Conservation (phyloP, 129 eudicot genomes). For the Calendula officinalis region DNA sequence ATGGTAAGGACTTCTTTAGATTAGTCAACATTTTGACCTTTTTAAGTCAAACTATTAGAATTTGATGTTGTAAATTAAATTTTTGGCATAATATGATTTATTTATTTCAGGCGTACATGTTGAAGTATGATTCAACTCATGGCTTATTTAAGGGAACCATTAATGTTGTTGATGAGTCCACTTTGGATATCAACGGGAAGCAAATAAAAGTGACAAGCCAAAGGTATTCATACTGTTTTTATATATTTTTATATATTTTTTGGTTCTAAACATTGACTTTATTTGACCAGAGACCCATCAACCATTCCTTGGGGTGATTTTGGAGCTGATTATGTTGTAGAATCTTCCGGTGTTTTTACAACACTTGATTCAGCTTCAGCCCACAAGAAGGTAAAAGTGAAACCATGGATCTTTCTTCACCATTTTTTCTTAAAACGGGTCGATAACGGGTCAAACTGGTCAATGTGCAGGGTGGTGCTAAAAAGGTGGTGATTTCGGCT, state of each 20-base stretch:
- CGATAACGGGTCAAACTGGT: too few species aligned
- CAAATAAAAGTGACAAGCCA: slow-evolving; percentile 76
- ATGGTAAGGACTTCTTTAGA: slow-evolving; percentile 52
- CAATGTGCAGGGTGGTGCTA: slow-evolving; percentile 82
- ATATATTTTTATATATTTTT: background rate
- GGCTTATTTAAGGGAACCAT: slow-evolving; percentile 78
- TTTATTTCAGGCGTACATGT: slow-evolving; percentile 84
- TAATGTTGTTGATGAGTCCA: slow-evolving; percentile 75
- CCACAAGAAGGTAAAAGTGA: slow-evolving; percentile 63
- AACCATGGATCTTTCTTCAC: background rate
- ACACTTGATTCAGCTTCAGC: slow-evolving; percentile 83
- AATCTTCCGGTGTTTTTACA: slow-evolving; percentile 89
- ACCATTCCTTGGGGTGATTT: too few species aligned
- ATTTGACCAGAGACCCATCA: too few species aligned
- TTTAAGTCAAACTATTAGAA: background rate
- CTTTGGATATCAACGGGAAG: slow-evolving; percentile 86
- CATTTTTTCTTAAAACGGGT: too few species aligned
- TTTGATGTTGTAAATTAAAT: background rate
- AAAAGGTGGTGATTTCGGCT: slow-evolving; percentile 92
- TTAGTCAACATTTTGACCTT: background rate
- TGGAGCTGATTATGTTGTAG: too few species aligned
- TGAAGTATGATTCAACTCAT: slow-evolving; percentile 96
- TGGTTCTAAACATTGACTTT: background rate
- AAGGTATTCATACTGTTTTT: slow-evolving; percentile 46
- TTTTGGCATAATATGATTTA: background rate